phyloP scores from a whole-genome alignment of 2,329 filamentous ascomycete species.

The Stagonosporopsis cucurbitacearum region DNA sequence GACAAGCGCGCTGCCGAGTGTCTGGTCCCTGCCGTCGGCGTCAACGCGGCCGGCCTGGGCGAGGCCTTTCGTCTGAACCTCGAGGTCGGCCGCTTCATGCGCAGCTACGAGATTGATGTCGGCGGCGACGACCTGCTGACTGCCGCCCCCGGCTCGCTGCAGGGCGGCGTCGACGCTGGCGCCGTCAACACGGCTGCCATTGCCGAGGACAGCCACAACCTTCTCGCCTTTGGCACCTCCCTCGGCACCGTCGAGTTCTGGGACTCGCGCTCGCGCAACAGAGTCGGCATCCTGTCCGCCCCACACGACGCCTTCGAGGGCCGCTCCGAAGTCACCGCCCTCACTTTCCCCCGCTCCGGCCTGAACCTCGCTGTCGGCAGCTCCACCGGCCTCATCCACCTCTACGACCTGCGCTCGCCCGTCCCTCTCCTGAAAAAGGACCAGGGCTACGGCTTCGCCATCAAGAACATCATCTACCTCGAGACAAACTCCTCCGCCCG shows the following conservation, averaged over 20 bases:
- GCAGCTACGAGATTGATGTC: conserved; percentile 88
- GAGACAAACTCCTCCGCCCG: conserved; percentile 64
- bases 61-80: conserved; percentile 94
- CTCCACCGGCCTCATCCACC: conserved; percentile 84
- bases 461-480: conserved; percentile 79
- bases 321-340: conserved; percentile 75
- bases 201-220: conserved; percentile 86
- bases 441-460: conserved; percentile 92
- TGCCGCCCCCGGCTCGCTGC: conserved; percentile 74
- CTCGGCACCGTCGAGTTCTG: conserved; percentile 97
- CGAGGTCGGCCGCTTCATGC: conserved; percentile 92
- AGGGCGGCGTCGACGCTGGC: conserved; percentile 84
- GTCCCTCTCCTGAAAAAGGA: conserved; percentile 88
- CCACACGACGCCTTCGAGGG: conserved; percentile 49
- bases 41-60: conserved; percentile 83
- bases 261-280: conserved; percentile 83
- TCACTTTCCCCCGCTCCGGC: conserved; percentile 85
- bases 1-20: conserved; percentile 83
- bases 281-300: conserved; percentile 76
- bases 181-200: conserved; percentile 87
- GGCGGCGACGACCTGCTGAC: conserved; percentile 75
- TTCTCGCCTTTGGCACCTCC: conserved; percentile 92
- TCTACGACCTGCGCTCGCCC: conserved; percentile 91
- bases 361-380: conserved; percentile 85
- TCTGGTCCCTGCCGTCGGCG: conserved; percentile 83